A percentile compares a stretch with the other conserved stretches of the same genome.
Conservation (phyloP, 2,329 filamentous ascomycete genomes). For the Aspergillus neoniger region DNA sequence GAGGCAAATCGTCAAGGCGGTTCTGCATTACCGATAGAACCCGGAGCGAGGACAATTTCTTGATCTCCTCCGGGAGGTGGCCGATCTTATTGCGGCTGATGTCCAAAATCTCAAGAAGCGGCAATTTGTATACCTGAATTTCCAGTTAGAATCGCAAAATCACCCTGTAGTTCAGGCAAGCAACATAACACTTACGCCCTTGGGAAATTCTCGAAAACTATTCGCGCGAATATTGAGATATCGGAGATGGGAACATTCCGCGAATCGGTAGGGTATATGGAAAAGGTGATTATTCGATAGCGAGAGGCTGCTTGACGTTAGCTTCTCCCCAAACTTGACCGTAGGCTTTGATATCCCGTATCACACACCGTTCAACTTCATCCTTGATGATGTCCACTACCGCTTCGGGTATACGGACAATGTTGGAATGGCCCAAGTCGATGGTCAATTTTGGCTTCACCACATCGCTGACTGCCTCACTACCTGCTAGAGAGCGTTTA, state of each 20-base stretch:
- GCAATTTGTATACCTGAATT: slow-evolving; percentile 76
- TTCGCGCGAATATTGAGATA: slow-evolving; percentile 55
- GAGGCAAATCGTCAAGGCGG: slow-evolving; percentile 77
- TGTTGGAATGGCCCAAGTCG: slow-evolving; percentile 53
- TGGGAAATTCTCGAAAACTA: slow-evolving; percentile 62
- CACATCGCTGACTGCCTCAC: slow-evolving; percentile 48
- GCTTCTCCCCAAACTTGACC: background rate
- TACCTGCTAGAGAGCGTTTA: slow-evolving; percentile 50
- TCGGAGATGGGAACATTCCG: slow-evolving; percentile 50
- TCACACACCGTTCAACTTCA: slow-evolving; percentile 53
- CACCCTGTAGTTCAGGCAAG: background rate
- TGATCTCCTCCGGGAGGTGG: slow-evolving; percentile 75
- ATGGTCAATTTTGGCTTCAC: slow-evolving; percentile 54
- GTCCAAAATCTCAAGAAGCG: slow-evolving; percentile 87
- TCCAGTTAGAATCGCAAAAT: slow-evolving; percentile 19
- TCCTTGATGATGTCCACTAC: slow-evolving; percentile 55
- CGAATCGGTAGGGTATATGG: slow-evolving; percentile 51
- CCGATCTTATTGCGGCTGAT: slow-evolving; percentile 84
- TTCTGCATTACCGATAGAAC: slow-evolving; percentile 88
- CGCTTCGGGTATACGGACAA: slow-evolving; percentile 51
- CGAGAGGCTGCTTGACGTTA: slow-evolving; percentile 44
- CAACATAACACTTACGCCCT: slow-evolving; percentile 53
- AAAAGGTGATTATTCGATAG: slow-evolving; percentile 55
- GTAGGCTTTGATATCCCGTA: background rate
- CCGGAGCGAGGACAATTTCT: slow-evolving; percentile 79